Conservation (phyloP, 1,139 yeast species). For the Suhomyces guaymorum region DNA sequence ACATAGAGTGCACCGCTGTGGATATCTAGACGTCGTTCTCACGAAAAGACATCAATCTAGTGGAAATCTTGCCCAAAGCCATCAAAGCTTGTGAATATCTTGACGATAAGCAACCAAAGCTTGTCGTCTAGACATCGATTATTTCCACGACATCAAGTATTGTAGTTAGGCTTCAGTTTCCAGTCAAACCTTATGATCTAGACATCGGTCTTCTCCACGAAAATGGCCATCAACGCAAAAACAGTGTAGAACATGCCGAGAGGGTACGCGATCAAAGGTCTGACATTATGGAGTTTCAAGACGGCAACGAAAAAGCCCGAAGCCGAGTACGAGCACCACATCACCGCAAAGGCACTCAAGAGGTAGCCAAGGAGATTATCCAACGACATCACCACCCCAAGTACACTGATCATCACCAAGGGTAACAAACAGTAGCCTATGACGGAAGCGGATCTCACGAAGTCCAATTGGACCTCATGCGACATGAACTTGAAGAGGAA, state of each 20-base stretch:
- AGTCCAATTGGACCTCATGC: conserved; percentile 56
- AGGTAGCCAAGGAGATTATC: conserved; percentile 77
- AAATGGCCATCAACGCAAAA: conserved; percentile 94
- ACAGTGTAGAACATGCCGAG: conserved; percentile 88
- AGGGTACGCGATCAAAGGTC: conserved; percentile 93
- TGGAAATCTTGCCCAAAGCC: too few species aligned
- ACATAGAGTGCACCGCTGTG: too few species aligned
- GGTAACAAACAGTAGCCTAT: conserved; percentile 94
- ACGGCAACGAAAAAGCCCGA: conserved; percentile 92
- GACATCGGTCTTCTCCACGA: conserved; percentile 54
- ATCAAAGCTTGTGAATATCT: too few species aligned
- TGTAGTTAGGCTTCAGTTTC: too few species aligned
- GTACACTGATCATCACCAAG: conserved; percentile 72
- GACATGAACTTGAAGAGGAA: conserved; percentile 86
- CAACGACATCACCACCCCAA: conserved; percentile 69
- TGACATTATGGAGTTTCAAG: conserved; percentile 77
- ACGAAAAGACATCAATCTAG: too few species aligned
- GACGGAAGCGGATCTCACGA: conserved; percentile 81
- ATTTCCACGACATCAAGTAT: too few species aligned
- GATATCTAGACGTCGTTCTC: too few species aligned
- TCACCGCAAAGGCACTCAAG: conserved; percentile 68
- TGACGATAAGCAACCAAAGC: too few species aligned
- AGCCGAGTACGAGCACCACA: conserved; percentile 94
- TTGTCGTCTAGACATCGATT: too few species aligned
- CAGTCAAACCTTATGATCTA: background rate